Base-by-base conservation (phyloP, 2,329 filamentous ascomycete species). In the Sclerotinia sclerotiorum region DNA sequence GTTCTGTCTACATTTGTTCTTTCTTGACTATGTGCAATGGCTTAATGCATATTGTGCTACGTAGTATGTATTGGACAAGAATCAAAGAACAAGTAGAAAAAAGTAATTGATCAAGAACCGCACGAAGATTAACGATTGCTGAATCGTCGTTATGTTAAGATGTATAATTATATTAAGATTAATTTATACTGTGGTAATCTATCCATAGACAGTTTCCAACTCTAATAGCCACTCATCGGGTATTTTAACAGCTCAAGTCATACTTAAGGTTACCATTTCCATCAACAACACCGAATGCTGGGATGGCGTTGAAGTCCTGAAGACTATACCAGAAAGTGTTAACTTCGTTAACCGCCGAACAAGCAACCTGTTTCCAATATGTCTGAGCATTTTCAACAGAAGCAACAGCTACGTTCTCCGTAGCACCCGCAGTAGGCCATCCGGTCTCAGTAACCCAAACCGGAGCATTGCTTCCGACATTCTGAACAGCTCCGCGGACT, bases 381-480 rank as follows among this genome's bases (percentile, higher is more conserved):
- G 80, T 82, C 81, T 87, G 82, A 70, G 88, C 86, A 76, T 90
- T 90, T 44, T 81, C 77, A 42, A 84, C 78, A 71, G 81, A 84
- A 61, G 88, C 77, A 13, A 84, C 82, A 65, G 85, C 88, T 77
- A 83, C 73, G 65, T 86, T 86, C 79, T 83, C 84, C 63, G 80
- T 80, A 15, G 80, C 76, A 51, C 88, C 88, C 48, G 77, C 79
- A 62, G 82, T 80, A 63, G 88, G 88, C 88, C 87, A 90, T 74
- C 88, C 88, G 17, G 86, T 88, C 82, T 90, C 87, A 27, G 85
- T 87, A 58, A 88, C 81, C 84, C 87, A 87, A 74, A 88, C 82
- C 70, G 82, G 83, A 80, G 85, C 85, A 74, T 80, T 82, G 39
- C 77, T 77, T 73, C 83, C 82, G 58, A 82, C 84, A 49, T 78